Conservation (phyloP, 495 filamentous ascomycete species). For the Penicillium mononematosum region DNA sequence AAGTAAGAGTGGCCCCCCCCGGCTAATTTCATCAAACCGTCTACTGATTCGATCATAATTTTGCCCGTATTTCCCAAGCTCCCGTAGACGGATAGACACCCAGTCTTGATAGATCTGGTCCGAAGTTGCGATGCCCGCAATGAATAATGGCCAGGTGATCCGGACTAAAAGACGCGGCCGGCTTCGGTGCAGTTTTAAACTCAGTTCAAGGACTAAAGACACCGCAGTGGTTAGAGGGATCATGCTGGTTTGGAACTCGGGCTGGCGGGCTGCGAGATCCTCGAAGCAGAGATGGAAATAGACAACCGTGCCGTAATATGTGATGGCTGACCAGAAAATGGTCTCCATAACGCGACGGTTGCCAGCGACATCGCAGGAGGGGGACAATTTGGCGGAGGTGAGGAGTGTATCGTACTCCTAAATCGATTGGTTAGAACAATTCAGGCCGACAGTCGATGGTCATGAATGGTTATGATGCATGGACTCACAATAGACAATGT, state of each 20-base stretch:
- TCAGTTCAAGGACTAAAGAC: conserved; percentile 27
- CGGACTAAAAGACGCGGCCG: conserved; percentile 30
- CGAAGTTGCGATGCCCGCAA: conserved; percentile 34
- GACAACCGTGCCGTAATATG: conserved; percentile 26
- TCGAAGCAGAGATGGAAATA: no score
- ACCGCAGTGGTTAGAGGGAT: conserved; percentile 26
- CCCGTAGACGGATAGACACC: conserved; percentile 35
- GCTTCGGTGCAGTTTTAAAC: conserved; percentile 32
- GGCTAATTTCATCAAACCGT: conserved; percentile 32
- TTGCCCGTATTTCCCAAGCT: conserved; percentile 33
- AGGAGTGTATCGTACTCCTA: conserved; percentile 35
- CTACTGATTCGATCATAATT: conserved; percentile 25
- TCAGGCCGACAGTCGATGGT: background rate
- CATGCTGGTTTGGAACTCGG: conserved; percentile 8
- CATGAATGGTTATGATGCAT: background rate
- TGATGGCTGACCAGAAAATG: conserved; percentile 33
- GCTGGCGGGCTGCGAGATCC: no score
- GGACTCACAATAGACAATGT: conserved; percentile 23
- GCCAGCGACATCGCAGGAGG: conserved; percentile 24
- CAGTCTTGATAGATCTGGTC: conserved; percentile 37
- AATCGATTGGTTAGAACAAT: background rate
- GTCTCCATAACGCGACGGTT: conserved; percentile 34
- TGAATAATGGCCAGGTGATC: conserved; percentile 34
- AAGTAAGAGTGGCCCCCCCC: conserved; percentile 19
- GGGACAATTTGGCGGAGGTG: conserved; percentile 18